These are phyloP conservation scores for Penicillium sumatraense DNA, from an alignment of 2,329 filamentous ascomycete genomes.

Conservation along the genomic window DNA sequence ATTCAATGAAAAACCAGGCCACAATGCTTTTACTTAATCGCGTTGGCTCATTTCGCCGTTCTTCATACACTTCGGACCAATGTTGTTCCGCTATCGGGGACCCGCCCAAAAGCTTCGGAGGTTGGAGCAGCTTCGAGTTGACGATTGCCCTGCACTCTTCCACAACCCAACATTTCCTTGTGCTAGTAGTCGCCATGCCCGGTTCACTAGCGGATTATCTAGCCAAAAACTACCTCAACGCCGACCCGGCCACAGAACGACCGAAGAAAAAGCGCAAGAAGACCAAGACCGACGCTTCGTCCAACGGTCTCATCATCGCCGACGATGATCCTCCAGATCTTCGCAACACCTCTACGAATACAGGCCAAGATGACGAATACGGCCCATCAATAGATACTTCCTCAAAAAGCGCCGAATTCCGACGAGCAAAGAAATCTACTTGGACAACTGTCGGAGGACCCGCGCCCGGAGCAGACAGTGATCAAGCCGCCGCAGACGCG, in stretches of 20 bases:
- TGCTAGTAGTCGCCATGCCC: constrained; percentile 18
- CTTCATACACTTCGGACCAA: neutral
- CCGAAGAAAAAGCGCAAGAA: constrained; percentile 63
- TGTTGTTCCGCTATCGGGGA: neutral
- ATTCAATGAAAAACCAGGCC: too few relatives aligned
- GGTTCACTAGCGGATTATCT: constrained; percentile 77
- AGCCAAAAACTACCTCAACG: constrained; percentile 85
- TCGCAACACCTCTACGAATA: constrained; percentile 31
- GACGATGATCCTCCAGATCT: constrained; percentile 47
- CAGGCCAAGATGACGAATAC: constrained; percentile 42
- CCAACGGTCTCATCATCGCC: constrained; percentile 46
- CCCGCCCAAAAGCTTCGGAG: too few relatives aligned
- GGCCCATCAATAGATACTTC: constrained; percentile 35
- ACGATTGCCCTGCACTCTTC: constrained; percentile 5
- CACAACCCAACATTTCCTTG: constrained; percentile 2
- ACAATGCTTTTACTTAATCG: too few relatives aligned
- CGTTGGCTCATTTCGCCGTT: too few relatives aligned
- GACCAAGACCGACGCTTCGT: constrained; percentile 52
- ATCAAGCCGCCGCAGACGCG: constrained; percentile 73
- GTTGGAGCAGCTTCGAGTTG: neutral
- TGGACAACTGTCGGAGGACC: constrained; percentile 73
- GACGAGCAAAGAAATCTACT: constrained; percentile 74
- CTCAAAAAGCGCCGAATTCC: constrained; percentile 57
- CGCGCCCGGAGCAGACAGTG: constrained; percentile 14
- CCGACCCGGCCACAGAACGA: constrained; percentile 55